Percentiles rank a stretch among this genome's conserved stretches.
These are phyloP conservation scores for Pelargonium cotyledonis DNA, from an alignment of 441 rosid species.

Conservation along the genomic window DNA sequence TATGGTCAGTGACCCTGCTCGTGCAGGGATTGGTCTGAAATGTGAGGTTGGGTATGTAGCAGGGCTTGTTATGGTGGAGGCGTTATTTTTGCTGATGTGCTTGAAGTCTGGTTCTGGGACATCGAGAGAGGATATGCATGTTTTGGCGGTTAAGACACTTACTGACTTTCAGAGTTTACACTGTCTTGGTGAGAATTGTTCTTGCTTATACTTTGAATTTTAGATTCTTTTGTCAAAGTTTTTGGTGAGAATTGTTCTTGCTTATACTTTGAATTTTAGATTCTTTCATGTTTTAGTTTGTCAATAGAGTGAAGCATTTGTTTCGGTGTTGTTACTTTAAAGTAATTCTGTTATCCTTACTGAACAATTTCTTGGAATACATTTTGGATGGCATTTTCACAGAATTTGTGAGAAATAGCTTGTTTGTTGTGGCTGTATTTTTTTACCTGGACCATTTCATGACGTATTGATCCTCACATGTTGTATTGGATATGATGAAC, in stretches of 20 bases:
- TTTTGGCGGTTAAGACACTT: neutral
- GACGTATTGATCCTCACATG: neutral
- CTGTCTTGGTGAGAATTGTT: neutral
- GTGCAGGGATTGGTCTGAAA: neutral
- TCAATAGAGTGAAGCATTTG: neutral
- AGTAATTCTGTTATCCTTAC: no score
- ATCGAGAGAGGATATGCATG: neutral
- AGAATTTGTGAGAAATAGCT: no score
- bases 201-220: neutral
- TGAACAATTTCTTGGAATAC: no score
- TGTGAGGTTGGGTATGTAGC: neutral
- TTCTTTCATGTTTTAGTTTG: neutral
- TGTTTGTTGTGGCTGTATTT: no score
- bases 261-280: neutral
- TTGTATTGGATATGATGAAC: neutral
- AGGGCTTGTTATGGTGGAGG: conserved; percentile 2
- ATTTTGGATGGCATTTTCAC: no score
- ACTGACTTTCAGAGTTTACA: neutral
- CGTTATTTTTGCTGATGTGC: neutral
- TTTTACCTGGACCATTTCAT: no score
- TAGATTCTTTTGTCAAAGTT: no score
- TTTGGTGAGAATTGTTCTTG: neutral
- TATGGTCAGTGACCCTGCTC: neutral
- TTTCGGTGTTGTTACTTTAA: no score
- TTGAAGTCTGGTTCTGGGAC: neutral